These are phyloP conservation scores for Podila minutissima DNA, from an alignment of 192 early-diverging fungal genomes.

Conservation along the genomic window DNA sequence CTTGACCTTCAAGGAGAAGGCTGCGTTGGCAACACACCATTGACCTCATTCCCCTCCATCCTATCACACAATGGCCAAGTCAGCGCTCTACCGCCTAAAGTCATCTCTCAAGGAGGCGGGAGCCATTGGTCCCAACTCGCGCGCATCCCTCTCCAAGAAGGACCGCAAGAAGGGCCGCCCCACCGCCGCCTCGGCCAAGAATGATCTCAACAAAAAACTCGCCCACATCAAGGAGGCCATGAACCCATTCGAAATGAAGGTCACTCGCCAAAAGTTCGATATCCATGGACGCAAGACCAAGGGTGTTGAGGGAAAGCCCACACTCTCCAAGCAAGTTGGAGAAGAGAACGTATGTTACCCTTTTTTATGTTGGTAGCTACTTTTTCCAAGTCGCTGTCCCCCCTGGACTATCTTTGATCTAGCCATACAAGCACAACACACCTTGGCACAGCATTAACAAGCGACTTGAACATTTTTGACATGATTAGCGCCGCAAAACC, in stretches of 20 bases:
- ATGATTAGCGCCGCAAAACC: constrained; percentile 79
- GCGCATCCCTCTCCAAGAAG: constrained; percentile 71
- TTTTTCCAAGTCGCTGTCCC: background rate
- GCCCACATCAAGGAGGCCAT: constrained; percentile 53
- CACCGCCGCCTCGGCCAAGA: constrained; percentile 60
- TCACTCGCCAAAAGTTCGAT: constrained; percentile 83
- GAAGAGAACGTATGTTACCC: constrained; percentile 73
- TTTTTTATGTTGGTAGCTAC: background rate
- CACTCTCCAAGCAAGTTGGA: constrained; percentile 80
- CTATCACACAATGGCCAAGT: constrained; percentile 52
- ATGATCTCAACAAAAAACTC: constrained; percentile 60
- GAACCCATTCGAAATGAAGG: constrained; percentile 94
- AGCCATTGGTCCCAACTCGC: constrained; percentile 74
- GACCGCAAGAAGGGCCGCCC: constrained; percentile 64
- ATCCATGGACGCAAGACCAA: constrained; percentile 87
- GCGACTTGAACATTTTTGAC: background rate
- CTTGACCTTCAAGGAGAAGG: too few species aligned
- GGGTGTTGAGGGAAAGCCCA: constrained; percentile 84
- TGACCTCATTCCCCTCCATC: background rate
- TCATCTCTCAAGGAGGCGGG: constrained; percentile 81
- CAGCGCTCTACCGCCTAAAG: constrained; percentile 87
- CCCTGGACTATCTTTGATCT: background rate
- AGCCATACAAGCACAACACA: background rate
- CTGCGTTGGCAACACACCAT: too few species aligned
- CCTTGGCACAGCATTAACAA: background rate